Base-by-base conservation (phyloP, 1,284 basidiomycete genomes). In the Sporisorium iseilematis-ciliati region DNA sequence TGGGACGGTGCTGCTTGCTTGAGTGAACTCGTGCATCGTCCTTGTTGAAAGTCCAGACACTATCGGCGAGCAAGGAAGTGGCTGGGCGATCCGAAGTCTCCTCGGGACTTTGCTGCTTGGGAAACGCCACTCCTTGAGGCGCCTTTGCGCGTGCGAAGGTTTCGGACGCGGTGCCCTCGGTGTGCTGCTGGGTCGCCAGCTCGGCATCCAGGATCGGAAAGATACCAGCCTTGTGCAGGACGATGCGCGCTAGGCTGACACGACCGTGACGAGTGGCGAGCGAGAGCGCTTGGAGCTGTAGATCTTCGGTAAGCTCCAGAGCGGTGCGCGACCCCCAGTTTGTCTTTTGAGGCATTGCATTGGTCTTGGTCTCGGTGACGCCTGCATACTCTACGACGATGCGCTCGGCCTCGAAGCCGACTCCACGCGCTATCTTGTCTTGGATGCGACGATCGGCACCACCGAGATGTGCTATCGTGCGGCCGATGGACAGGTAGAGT, bases 191-290 rank as follows among this genome's bases (percentile, higher is more conserved):
- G 3, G 70, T 74, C 1, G 82, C 81, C 35, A 77, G 66, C 5
- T 76, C 71, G 3, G 84, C 84, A 31, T 86, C 85, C 29, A 85
- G 81, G 45, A 86, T 76, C 0, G 85, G 85, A 33, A 85, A 84
- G 48, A 86, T 31, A 29, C 79, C 79, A 11, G 80, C 57, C 43
- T 86, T 84, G 8, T 74, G 73, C 31, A 78, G 31, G 11, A 58
- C 68, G 43, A 80, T 42, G 40, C 73, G 73, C 16, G 57, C 69
- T 14, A 66, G 26, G n/a, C 68, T 73, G 7, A 75, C 61, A 10
- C 63, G 71, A 16, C 76, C 71, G 20, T 80, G 67, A n/a, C 78
- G 55, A 8, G 40, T 42, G 8, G 81, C 73, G 18, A 78, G 60
- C 25, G 81, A 63, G n/a, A 57, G 45, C 0, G 65, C 77, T 18